Base-by-base conservation (phyloP, 371 early-diverging fungal species). In the Lichtheimia ramosa region DNA sequence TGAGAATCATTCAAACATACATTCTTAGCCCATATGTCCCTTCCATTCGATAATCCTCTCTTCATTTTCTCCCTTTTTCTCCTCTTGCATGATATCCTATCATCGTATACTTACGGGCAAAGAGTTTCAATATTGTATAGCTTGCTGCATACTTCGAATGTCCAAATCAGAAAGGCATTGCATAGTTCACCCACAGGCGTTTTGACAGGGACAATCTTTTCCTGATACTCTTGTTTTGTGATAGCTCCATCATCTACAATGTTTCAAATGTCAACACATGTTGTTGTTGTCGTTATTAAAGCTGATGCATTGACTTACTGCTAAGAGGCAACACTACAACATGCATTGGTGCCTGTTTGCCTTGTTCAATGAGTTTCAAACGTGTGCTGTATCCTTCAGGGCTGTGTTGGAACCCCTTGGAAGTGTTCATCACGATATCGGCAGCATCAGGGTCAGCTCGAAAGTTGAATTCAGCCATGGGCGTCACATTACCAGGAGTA, bases 401-500 rank as follows among this genome's bases (percentile, higher is more conserved):
- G 50, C 43, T 57, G 25, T 39, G 72, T 41, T 74, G 63, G 21
- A 66, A 71, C n/a, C 71, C 66, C 25, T 63, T 57, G 5, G 79
- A 79, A 0, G 81, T 63, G 16, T 65, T 55, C 49, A 83, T 16
- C 0, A 86, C 71, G 23, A 68, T 51, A 56, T 78, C 66, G 20
- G 82, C 84, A 0, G 84, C 79, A 53, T 77, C 65, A 7, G 82
- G 75, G 57, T 82, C 82, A 12, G 80, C 77, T 12, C 73, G 70
- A 56, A 79, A 83, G 61, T 86, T 86, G 59, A 84, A 86, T 62
- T 86, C 86, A 3, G 80, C 82, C 14, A 55, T 56, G 8, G 84
- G 79, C 0, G 79, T 75, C 3, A 76, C 68, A 56, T 86, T 86
- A 27, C 83, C 81, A 48, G 74, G 68, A 7, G 23, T 43, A 56